phyloP scores from a whole-genome alignment of 2,329 filamentous ascomycete species.

The Claviceps digitariae region DNA sequence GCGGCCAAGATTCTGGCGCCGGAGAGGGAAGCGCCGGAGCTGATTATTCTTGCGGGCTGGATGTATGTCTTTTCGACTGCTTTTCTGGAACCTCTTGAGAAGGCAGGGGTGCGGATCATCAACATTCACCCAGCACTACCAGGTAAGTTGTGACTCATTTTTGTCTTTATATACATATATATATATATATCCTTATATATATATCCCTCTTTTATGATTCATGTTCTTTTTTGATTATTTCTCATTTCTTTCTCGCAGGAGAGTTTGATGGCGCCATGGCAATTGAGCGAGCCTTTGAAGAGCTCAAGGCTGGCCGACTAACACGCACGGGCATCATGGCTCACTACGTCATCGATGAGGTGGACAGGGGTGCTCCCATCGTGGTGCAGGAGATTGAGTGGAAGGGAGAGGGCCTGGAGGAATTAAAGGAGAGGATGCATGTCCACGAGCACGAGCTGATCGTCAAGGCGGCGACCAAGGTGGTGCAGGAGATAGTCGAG shows the following conservation, averaged over 20 bases:
- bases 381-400: constrained; percentile 34
- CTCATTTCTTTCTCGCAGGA: constrained; percentile 29
- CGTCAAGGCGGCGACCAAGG: constrained; percentile 53
- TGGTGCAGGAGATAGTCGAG: constrained; percentile 25
- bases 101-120: constrained; percentile 53
- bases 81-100: constrained; percentile 57
- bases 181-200: no score
- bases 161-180: no score
- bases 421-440: constrained; percentile 63
- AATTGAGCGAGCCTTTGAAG: constrained; percentile 64
- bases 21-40: constrained; percentile 44
- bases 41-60: constrained; percentile 74
- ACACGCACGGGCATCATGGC: constrained; percentile 77
- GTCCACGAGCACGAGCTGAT: constrained; percentile 64
- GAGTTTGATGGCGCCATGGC: constrained; percentile 66
- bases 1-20: constrained; percentile 47
- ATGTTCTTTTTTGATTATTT: not conserved
- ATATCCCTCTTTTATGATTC: not conserved
- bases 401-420: constrained; percentile 48
- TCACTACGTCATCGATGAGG: constrained; percentile 68
- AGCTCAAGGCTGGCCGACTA: constrained; percentile 50
- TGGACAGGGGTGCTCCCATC: constrained; percentile 68
- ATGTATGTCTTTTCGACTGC: constrained; percentile 66
- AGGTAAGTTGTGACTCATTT: not conserved
- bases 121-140: constrained; percentile 65